Evolutionary conservation across 1,139 yeast genomes (phyloP).

Genomic region (Magnusiomyces suaveolens): DNA sequence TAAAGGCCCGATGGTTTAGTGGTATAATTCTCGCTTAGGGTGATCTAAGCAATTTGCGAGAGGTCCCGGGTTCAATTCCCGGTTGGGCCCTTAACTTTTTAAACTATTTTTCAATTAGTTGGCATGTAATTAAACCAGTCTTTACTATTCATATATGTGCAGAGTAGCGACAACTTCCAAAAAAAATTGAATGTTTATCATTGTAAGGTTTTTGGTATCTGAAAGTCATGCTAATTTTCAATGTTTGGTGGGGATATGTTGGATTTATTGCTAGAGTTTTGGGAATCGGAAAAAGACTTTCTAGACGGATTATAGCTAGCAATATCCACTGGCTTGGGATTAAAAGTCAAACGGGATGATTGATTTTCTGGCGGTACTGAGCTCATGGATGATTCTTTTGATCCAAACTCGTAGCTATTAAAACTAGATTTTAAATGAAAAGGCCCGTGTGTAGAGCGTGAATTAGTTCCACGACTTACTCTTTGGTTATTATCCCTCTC

Average conservation of each 20-base stretch:
- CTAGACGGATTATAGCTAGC: no score
- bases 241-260: not conserved
- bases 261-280: not conserved
- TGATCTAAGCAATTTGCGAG: not conserved
- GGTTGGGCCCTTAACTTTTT: not conserved
- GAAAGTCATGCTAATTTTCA: no score
- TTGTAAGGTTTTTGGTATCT: no score
- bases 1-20: not conserved
- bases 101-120: not conserved
- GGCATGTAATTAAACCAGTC: no score
- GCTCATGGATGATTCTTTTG: not conserved
- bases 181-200: no score
- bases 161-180: no score
- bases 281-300: no score
- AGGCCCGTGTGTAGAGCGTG: no score
- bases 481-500: not conserved
- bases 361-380: not conserved
- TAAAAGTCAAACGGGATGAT: no score
- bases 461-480: no score
- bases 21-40: slow-evolving; percentile 1
- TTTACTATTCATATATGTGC: no score
- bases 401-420: not conserved
- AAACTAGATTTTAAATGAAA: not conserved
- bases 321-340: no score
- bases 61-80: slow-evolving; percentile 1